phyloP scores from a whole-genome alignment of 1,284 basidiomycete genomes.

The Trichosporon coremiiforme region DNA sequence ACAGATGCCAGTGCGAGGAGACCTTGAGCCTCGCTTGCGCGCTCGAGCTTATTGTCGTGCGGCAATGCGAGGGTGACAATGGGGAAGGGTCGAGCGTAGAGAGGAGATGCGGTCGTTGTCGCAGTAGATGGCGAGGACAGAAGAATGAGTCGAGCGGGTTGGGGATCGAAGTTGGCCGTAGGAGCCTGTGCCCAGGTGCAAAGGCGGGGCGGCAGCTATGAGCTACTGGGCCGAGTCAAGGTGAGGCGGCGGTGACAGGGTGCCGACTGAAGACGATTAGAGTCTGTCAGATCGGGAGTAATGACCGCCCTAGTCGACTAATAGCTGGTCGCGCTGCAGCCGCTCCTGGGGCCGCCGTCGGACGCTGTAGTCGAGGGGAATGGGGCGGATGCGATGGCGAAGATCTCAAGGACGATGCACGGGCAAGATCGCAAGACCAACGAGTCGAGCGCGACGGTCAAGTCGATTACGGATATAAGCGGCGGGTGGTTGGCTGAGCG shows the following conservation, averaged over 20 bases:
- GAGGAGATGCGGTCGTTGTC: not conserved
- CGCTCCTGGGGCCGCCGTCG: not conserved
- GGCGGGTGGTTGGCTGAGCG: not conserved
- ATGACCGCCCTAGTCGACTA: not conserved
- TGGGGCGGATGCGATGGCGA: no score
- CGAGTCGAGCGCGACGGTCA: not conserved
- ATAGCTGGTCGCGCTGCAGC: not conserved
- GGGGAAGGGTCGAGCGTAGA: not conserved
- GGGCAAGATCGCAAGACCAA: not conserved
- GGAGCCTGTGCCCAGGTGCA: slow-evolving; percentile 8
- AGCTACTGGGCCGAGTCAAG: not conserved
- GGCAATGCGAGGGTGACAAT: slow-evolving; percentile 14
- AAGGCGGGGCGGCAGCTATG: slow-evolving; percentile 1
- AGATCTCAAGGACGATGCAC: not conserved
- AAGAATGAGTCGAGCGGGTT: not conserved
- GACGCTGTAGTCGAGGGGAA: not conserved
- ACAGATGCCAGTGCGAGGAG: slow-evolving; percentile 14
- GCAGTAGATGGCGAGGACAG: not conserved
- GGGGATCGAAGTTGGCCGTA: slow-evolving; percentile 1
- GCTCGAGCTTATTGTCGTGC: slow-evolving; percentile 16
- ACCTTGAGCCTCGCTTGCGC: slow-evolving; percentile 4
- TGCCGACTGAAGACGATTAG: slow-evolving; percentile 7
- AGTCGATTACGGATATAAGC: slow-evolving; percentile 10
- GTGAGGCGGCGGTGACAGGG: slow-evolving; percentile 9
- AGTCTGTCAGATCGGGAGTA: not conserved